These are phyloP conservation scores for Kluyveromyces dobzhanskii DNA, from an alignment of 805 yeast genomes.

Conservation along the genomic window DNA sequence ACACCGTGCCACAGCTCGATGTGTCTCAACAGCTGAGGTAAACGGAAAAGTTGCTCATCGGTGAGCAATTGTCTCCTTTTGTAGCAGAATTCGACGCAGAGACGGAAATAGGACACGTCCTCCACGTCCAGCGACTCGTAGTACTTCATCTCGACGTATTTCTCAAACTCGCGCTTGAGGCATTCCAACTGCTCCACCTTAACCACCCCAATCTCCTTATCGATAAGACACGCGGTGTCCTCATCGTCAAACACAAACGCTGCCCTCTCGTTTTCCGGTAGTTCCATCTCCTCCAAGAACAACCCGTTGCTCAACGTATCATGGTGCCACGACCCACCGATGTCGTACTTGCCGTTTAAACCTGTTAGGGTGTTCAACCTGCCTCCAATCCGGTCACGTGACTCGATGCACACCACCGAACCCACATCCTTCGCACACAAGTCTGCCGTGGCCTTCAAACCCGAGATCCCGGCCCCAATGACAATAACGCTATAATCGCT, in stretches of 20 bases:
- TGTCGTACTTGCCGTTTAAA: constrained; percentile 43
- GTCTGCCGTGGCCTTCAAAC: constrained; percentile 59
- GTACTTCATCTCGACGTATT: constrained; percentile 49
- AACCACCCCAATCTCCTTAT: constrained; percentile 17
- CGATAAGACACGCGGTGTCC: constrained; percentile 20
- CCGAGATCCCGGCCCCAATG: constrained; percentile 77
- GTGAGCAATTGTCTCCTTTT: constrained; percentile 41
- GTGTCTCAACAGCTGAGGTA: constrained; percentile 45
- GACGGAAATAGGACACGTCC: constrained; percentile 48
- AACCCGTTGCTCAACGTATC: constrained; percentile 63
- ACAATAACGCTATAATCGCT: constrained; percentile 38
- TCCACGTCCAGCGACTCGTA: constrained; percentile 38
- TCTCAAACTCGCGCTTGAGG: constrained; percentile 49
- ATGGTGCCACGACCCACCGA: constrained; percentile 94
- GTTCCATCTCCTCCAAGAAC: constrained; percentile 38
- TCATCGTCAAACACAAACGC: constrained; percentile 26
- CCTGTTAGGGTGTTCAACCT: constrained; percentile 32
- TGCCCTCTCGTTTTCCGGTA: constrained; percentile 17
- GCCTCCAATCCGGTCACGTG: constrained; percentile 63
- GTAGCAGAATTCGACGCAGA: constrained; percentile 39
- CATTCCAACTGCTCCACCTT: constrained; percentile 30
- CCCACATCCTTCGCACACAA: constrained; percentile 34
- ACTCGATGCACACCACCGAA: constrained; percentile 53
- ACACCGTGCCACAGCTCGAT: constrained; percentile 78
- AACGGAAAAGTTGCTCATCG: constrained; percentile 40